Conservation (phyloP, 345 rosid species). For the Eucalyptus tenuipes region DNA sequence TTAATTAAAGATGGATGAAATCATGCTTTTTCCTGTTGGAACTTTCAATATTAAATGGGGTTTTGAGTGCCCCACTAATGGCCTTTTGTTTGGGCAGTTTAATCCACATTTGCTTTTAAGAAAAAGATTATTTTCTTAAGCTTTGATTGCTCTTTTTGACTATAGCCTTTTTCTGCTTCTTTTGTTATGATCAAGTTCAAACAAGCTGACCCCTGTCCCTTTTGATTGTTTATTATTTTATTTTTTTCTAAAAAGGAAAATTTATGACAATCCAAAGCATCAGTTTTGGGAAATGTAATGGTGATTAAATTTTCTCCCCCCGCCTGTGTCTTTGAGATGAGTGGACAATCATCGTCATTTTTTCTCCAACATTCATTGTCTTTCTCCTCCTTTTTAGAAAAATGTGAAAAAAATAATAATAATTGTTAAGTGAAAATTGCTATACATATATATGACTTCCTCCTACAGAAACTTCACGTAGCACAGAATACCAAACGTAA, state of each 20-base stretch:
- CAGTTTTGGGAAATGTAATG: not conserved
- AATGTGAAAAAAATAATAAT: not conserved
- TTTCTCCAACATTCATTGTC: not conserved
- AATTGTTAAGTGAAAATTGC: not conserved
- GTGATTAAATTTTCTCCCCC: not conserved
- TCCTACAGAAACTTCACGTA: not conserved
- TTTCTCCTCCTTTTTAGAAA: not conserved
- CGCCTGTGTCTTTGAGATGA: not conserved
- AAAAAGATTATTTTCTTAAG: not conserved
- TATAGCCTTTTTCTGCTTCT: constrained; percentile 6
- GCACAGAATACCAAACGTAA: not conserved
- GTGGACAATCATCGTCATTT: not conserved
- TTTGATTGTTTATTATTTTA: not conserved
- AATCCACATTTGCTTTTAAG: not conserved
- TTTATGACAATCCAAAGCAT: not conserved
- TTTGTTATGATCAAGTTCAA: constrained; percentile 5
- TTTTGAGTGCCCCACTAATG: constrained; percentile 7
- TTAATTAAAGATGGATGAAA: not conserved
- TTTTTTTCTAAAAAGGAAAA: not conserved
- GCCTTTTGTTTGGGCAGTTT: constrained; percentile 13
- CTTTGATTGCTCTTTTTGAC: constrained; percentile 34
- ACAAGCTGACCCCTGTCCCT: constrained; percentile 5
- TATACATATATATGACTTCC: not conserved
- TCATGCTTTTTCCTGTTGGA: not conserved
- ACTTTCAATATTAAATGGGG: not conserved